Evolutionary conservation across 164 flowering plant species (phyloP), one percentile per base, ranked within the genome.

Genomic region (Houttuynia cordata): DNA sequence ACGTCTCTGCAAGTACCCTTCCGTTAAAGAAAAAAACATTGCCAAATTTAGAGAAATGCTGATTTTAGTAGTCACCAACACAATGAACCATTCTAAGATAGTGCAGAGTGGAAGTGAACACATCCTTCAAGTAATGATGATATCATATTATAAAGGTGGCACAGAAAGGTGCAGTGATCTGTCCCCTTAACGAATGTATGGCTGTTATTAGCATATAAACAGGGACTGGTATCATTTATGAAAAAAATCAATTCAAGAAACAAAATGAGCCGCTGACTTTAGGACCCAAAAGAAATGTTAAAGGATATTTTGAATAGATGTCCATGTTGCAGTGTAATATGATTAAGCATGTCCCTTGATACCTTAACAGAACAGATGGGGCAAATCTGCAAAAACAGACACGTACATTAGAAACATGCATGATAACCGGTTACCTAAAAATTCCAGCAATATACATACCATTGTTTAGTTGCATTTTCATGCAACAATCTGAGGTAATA

Each of bases 231-330:
- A n/a, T n/a, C n/a, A n/a, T n/a, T n/a, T n/a, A 30, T 2, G 6
- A 30, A 6, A 30, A 30, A 30, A 30, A 6, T 30, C 37, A 30
- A 30, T 6, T 30, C 37, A 30, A 30, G 37, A 30, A 30, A 30
- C 37, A 30, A 30, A 2, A 30, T 2, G 37, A 30, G 4, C 37
- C 6, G 2, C 6, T 62, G 40, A 15, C 3, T 45, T 45, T 17
- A 45, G 9, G 12, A 45, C 17, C 49, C 15, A 20, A 18, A 24
- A 12, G 19, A 24, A 24, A 14, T 24, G 14, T 15, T 17, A 59
- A 81, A 84, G 91, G 91, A 85, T 86, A 85, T 83, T 79, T 82
- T 90, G 65, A 87, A 79, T 65, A 90, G 69, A 72, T 87, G 81
- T 58, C 90, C 94, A 74, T 90, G 97, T 61, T 90, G 92, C 68